Base-by-base conservation (phyloP, 495 filamentous ascomycete genomes). In the Viridothelium virens region DNA sequence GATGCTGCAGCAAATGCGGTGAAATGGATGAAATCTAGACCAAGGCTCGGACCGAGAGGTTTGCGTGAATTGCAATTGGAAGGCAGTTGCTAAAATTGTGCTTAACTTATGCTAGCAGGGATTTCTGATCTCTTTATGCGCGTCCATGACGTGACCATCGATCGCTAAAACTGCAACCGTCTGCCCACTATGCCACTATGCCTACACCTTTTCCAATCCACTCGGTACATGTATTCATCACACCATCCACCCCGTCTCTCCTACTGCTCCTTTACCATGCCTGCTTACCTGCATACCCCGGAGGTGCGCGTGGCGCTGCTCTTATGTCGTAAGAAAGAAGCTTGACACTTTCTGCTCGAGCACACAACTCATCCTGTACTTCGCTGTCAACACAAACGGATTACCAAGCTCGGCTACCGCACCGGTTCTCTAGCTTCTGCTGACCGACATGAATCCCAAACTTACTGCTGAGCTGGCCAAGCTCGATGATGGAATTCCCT, bases 401-500 rank as follows among this genome's bases (percentile, higher is more conserved):
- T 44, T 44, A 7, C 14, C 41, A 25, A 25, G 25, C 25, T 25
- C 25, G 25, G 25, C 25, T 25, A 25, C 25, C 25, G 25, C 25
- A 25, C 25, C 25, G 25, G 25, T 25, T 25, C 41, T 16, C 18
- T n/a, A 53, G 18, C 5, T 34, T 36, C 31, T 34, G 31, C 25
- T 18, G 7, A 36, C 5, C 53, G 5, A 59, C 5, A 36, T 59
- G 53, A 18, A 59, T 59, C 53, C 53, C 74, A 76, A 79, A 61
- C 70, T 73, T 56, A 73, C 86, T 61, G 63, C 77, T 47, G 85
- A 89, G 76, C 77, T 87, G 62, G 78, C 79, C 36, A 80, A 75
- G 68, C 78, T 85, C 72, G 80, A 86, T 72, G 79, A 83, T 67
- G 73, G 75, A 63, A 74, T 91, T 36, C 87, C 91, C 37, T 96